Percentiles rank a stretch among this genome's conserved stretches.
These are phyloP conservation scores for Epichloe typhina DNA, from an alignment of 2,329 filamentous ascomycete species.

Conservation along the genomic window DNA sequence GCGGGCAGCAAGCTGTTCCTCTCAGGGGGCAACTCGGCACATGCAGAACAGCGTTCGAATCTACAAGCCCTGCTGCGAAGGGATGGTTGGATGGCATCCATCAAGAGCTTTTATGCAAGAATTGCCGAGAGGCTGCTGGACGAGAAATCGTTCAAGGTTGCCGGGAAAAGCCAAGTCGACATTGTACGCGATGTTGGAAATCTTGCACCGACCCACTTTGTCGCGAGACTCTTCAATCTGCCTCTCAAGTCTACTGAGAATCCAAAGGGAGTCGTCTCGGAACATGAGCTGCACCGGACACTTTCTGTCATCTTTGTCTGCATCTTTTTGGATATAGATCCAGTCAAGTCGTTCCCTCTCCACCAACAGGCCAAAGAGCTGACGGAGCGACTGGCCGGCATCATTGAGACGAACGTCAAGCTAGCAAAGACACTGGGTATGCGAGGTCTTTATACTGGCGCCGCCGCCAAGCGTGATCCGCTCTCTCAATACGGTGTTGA, in stretches of 20 bases:
- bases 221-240: constrained; percentile 48
- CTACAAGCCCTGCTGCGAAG: constrained; percentile 46
- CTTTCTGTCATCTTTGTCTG: constrained; percentile 52
- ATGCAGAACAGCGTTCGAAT: constrained; percentile 36
- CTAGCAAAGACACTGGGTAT: constrained; percentile 28
- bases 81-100: constrained; percentile 45
- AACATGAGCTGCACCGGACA: constrained; percentile 46
- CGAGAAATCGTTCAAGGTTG: constrained; percentile 51
- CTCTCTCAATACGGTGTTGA: constrained; percentile 52
- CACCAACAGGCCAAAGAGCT: constrained; percentile 44
- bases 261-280: constrained; percentile 42
- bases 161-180: constrained; percentile 47
- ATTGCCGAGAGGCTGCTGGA: constrained; percentile 48
- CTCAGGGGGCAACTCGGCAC: constrained; percentile 35
- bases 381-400: constrained; percentile 42
- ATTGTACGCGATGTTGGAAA: constrained; percentile 59
- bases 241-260: constrained; percentile 51
- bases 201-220: constrained; percentile 50
- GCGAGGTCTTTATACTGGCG: constrained; percentile 36
- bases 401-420: constrained; percentile 55
- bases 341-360: constrained; percentile 52
- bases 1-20: constrained; percentile 44
- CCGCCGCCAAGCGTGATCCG: constrained; percentile 34
- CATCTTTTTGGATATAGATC: constrained; percentile 54
- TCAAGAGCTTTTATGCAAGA: constrained; percentile 54